Evolutionary conservation across 768 basidiomycete genomes (phyloP).

Genomic region (Suillus subalutaceus): DNA sequence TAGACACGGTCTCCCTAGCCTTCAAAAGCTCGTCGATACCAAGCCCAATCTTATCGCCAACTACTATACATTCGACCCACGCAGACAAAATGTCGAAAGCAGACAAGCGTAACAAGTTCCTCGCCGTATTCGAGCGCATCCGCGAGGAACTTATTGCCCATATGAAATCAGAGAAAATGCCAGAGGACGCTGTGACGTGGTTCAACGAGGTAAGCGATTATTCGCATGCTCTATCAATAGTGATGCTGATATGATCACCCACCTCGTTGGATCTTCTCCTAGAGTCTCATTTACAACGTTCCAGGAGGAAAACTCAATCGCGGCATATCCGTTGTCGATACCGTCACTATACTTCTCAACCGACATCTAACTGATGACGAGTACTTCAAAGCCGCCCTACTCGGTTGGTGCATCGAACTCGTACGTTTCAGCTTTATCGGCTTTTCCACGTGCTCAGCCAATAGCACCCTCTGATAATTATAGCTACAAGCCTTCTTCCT

Average conservation of each 20-base stretch:
- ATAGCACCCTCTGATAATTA: neutral
- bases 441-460: neutral
- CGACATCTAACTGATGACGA: conserved; percentile 73
- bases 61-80: no score
- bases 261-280: neutral
- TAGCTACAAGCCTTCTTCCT: conserved; percentile 98
- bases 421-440: conserved; percentile 50
- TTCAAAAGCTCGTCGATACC: neutral
- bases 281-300: conserved; percentile 94
- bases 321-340: conserved; percentile 94
- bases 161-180: conserved; percentile 74
- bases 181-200: conserved; percentile 83
- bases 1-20: neutral
- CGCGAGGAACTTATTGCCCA: conserved; percentile 77
- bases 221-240: neutral
- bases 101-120: conserved; percentile 64
- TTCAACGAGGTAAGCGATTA: conserved; percentile 66
- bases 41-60: neutral
- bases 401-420: conserved; percentile 96
- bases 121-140: conserved; percentile 69
- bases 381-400: conserved; percentile 83
- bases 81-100: conserved; percentile 30
- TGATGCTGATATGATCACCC: neutral
- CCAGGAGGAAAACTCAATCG: conserved; percentile 96
- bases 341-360: conserved; percentile 85